Conservation (phyloP, 257 asterid species). For the Gentiana dahurica region DNA sequence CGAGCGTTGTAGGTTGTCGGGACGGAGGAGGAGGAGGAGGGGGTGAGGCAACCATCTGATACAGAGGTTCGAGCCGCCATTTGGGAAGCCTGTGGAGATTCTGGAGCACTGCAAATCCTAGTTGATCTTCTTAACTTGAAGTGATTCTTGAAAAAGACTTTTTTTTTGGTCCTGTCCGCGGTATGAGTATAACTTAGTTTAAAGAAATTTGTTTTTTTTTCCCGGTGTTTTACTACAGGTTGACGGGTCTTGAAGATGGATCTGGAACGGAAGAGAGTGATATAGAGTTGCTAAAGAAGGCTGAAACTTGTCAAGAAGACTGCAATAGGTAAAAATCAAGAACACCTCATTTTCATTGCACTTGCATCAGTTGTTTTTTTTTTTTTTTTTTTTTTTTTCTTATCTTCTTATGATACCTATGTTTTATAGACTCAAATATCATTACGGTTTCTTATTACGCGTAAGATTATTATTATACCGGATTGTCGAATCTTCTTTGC, state of each 20-base stretch:
- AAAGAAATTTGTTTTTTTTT: too few species aligned
- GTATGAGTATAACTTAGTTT: too few species aligned
- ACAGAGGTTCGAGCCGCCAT: constrained; percentile 67
- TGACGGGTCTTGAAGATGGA: constrained; percentile 85
- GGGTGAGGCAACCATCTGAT: constrained; percentile 63
- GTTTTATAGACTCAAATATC: too few species aligned
- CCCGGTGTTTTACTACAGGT: constrained; percentile 28
- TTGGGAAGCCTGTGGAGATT: constrained; percentile 96
- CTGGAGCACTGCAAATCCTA: constrained; percentile 73
- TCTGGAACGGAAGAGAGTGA: constrained; percentile 71
- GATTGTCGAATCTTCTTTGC: too few species aligned
- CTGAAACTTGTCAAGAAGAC: constrained; percentile 19
- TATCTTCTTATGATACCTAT: too few species aligned
- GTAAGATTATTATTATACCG: too few species aligned
- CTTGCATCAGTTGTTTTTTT: too few species aligned
- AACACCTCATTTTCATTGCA: too few species aligned
- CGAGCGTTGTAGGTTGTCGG: constrained; percentile 69
- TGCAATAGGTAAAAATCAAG: constrained; percentile 40
- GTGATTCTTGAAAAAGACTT: constrained; percentile 32
- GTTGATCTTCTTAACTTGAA: constrained; percentile 78
- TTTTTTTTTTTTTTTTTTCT: too few species aligned
- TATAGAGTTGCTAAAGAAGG: constrained; percentile 34
- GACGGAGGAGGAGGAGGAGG: too few species aligned
- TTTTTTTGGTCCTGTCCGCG: too few species aligned
- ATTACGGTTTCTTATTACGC: too few species aligned